Evolutionary conservation across 1,139 yeast species (phyloP).

Genomic region (Saccharomyces hybrid): DNA sequence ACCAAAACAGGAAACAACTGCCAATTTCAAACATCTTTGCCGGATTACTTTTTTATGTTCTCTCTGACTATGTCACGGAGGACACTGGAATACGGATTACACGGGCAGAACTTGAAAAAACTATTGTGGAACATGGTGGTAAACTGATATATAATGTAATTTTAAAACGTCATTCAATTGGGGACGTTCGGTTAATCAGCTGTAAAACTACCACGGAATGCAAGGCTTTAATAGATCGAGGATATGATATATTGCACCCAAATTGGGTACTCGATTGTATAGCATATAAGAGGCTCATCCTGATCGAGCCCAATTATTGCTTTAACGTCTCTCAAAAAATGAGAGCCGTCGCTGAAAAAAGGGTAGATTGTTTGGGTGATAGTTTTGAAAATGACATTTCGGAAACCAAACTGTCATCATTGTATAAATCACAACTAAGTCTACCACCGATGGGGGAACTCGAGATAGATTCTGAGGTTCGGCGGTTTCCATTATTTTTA

Average conservation of each 20-base stretch:
- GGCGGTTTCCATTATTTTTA: constrained; percentile 18
- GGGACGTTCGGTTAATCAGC: constrained; percentile 35
- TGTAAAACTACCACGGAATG: constrained; percentile 45
- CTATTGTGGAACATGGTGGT: constrained; percentile 49
- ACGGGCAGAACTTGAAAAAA: constrained; percentile 33
- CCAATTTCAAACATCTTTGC: constrained; percentile 27
- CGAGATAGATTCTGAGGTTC: constrained; percentile 1
- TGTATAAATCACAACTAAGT: constrained; percentile 1
- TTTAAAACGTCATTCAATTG: constrained; percentile 6
- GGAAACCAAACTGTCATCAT: constrained; percentile 11
- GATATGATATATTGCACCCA: constrained; percentile 57
- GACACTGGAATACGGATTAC: constrained; percentile 30
- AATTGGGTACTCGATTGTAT: constrained; percentile 69
- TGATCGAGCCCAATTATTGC: constrained; percentile 55
- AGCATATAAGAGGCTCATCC: constrained; percentile 36
- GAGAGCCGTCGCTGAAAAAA: constrained; percentile 15
- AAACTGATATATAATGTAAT: constrained; percentile 26
- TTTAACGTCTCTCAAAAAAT: constrained; percentile 33
- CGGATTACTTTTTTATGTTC: constrained; percentile 34
- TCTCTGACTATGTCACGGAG: constrained; percentile 37
- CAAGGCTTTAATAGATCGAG: constrained; percentile 36
- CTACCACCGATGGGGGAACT: background rate
- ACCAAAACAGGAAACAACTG: constrained; percentile 1
- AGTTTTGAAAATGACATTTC: constrained; percentile 37
- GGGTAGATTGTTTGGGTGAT: constrained; percentile 49